Percentiles rank a stretch among this genome's conserved stretches.
phyloP scores from a whole-genome alignment of 371 early-diverging fungal species.

The Syncephalis plumigaleata region DNA sequence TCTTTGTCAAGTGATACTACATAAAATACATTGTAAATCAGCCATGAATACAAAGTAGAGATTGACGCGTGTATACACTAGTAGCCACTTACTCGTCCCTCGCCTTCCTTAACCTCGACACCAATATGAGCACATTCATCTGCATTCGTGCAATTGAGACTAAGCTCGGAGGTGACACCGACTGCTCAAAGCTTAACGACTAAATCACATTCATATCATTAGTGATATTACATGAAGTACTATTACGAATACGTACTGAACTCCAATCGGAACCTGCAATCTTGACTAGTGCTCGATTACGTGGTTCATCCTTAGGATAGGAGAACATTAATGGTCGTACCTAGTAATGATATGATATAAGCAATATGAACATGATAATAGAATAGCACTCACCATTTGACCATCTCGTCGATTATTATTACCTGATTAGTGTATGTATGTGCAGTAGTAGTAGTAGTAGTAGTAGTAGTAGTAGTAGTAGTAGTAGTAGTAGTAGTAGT shows the following conservation, averaged over 20 bases:
- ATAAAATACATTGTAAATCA: no score
- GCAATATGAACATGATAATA: no score
- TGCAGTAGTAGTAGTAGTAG: no score
- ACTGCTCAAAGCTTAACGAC: slow-evolving; percentile 88
- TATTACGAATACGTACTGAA: slow-evolving; percentile 4
- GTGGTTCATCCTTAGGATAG: slow-evolving; percentile 62
- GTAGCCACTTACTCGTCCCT: slow-evolving; percentile 30
- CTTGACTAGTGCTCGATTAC: slow-evolving; percentile 66
- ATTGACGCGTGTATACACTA: no score
- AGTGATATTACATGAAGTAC: not conserved
- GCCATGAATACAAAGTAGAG: no score
- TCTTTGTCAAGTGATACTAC: slow-evolving; percentile 45
- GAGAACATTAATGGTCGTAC: slow-evolving; percentile 86
- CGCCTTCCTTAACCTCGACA: slow-evolving; percentile 60
- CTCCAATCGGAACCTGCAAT: slow-evolving; percentile 79
- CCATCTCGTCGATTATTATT: no score
- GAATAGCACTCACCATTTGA: no score
- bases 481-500: no score
- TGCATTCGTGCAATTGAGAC: slow-evolving; percentile 30
- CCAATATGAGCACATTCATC: slow-evolving; percentile 64
- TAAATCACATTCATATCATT: slow-evolving; percentile 9
- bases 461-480: no score
- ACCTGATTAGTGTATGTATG: no score
- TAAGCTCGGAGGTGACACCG: slow-evolving; percentile 66
- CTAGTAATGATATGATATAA: slow-evolving; percentile 8